Evolutionary conservation across 805 yeast species (phyloP).

Genomic region (Lachancea waltii): DNA sequence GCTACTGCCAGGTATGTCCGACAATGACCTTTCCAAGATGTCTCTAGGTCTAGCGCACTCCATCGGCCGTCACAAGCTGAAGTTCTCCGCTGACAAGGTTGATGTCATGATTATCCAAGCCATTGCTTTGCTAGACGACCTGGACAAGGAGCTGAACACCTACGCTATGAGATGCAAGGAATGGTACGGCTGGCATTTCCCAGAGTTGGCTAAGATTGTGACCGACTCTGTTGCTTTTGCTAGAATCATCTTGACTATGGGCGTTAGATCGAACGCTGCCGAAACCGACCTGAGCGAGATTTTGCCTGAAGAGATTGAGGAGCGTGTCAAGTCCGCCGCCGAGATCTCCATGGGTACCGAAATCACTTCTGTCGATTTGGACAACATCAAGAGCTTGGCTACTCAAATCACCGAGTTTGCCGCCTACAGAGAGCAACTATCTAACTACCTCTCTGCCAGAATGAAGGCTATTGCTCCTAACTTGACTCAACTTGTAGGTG

Average conservation of each 20-base stretch:
- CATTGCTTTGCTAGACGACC: conserved; percentile 90
- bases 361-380: conserved; percentile 84
- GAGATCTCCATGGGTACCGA: conserved; percentile 99
- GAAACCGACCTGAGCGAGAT: conserved; percentile 86
- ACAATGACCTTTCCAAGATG: conserved; percentile 83
- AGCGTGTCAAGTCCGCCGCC: conserved; percentile 90
- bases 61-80: conserved; percentile 95
- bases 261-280: conserved; percentile 83
- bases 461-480: conserved; percentile 99
- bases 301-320: conserved; percentile 89
- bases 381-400: conserved; percentile 84
- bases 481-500: conserved; percentile 91
- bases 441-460: conserved; percentile 84
- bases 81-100: conserved; percentile 96
- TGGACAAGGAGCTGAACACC: conserved; percentile 95
- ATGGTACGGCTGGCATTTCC: conserved; percentile 99
- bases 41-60: conserved; percentile 98
- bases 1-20: conserved; percentile 86
- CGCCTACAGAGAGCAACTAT: conserved; percentile 91
- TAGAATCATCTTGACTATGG: conserved; percentile 88
- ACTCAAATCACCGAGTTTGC: conserved; percentile 95
- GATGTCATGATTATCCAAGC: conserved; percentile 99
- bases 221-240: conserved; percentile 95
- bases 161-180: conserved; percentile 99
- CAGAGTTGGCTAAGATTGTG: conserved; percentile 96